Evolutionary conservation across 805 yeast species (phyloP).

Genomic region (Yarrowia sp.): DNA sequence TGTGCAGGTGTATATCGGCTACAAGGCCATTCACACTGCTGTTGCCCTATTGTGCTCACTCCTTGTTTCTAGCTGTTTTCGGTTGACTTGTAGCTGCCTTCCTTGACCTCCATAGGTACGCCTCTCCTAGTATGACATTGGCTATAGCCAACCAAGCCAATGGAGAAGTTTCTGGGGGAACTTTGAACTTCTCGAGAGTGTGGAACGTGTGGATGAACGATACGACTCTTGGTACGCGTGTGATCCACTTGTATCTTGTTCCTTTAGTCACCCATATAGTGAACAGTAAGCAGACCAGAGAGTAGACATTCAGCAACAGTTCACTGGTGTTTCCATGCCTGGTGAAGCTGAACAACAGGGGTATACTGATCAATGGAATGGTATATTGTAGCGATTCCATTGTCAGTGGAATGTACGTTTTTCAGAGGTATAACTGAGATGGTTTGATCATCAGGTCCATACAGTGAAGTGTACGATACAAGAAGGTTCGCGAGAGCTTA

Average conservation of each 20-base stretch:
- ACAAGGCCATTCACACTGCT: no score
- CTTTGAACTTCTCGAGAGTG: constrained; percentile 16
- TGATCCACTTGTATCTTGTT: neutral
- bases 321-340: neutral
- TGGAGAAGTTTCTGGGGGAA: constrained; percentile 6
- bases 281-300: neutral
- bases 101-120: neutral
- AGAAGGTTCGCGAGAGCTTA: neutral
- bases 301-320: constrained; percentile 22
- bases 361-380: neutral
- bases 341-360: neutral
- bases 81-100: neutral
- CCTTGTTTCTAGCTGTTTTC: neutral
- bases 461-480: no score
- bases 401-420: no score
- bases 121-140: neutral
- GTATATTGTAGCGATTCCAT: neutral
- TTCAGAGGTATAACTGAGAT: no score
- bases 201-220: constrained; percentile 24
- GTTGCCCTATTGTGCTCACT: no score
- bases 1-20: no score
- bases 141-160: constrained; percentile 7
- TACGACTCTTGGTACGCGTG: constrained; percentile 6
- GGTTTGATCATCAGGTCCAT: no score
- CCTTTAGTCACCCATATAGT: constrained; percentile 5